Evolutionary conservation across 208 protist genomes (phyloP).

Genomic region (Leishmania guyanensis): DNA sequence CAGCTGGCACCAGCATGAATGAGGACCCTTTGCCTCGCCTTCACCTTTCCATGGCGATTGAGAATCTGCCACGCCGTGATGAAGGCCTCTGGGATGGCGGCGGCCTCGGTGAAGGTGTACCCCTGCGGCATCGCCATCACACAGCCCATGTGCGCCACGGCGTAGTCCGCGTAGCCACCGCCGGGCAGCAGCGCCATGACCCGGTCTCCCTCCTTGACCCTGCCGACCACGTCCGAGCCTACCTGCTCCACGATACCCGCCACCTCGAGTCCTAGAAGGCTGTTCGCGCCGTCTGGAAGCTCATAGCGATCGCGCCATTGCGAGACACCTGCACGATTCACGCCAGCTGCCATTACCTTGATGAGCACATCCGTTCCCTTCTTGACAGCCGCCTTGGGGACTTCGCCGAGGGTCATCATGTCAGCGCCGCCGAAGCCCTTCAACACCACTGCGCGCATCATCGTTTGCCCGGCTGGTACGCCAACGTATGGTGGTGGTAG

Average conservation of each 20-base stretch:
- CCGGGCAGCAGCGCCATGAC: slow-evolving; percentile 90
- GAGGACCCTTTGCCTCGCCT: slow-evolving; percentile 68
- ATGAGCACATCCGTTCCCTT: slow-evolving; percentile 76
- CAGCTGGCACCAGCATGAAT: slow-evolving; percentile 90
- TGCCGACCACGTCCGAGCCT: slow-evolving; percentile 33
- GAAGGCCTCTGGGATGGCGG: slow-evolving; percentile 91
- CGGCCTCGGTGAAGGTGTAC: slow-evolving; percentile 81
- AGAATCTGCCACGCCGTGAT: slow-evolving; percentile 93
- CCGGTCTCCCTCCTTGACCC: slow-evolving; percentile 78
- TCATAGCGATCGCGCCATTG: slow-evolving; percentile 87
- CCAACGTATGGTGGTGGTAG: background rate
- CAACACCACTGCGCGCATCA: slow-evolving; percentile 75
- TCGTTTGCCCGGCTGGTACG: background rate
- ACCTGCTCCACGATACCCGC: slow-evolving; percentile 77
- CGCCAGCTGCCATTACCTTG: slow-evolving; percentile 79
- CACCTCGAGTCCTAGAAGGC: slow-evolving; percentile 90
- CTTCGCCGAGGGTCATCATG: slow-evolving; percentile 42
- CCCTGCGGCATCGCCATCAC: slow-evolving; percentile 84
- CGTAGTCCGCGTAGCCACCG: slow-evolving; percentile 93
- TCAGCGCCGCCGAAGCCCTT: slow-evolving; percentile 66
- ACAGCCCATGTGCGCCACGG: slow-evolving; percentile 54
- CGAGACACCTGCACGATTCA: slow-evolving; percentile 86
- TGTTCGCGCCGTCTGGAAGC: slow-evolving; percentile 61
- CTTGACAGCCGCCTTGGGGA: slow-evolving; percentile 47
- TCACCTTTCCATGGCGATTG: slow-evolving; percentile 61